A percentile compares a stretch with the other conserved stretches of the same genome.
These are phyloP conservation scores for Kwoniella heveanensis DNA, from an alignment of 768 basidiomycete species.

Conservation along the genomic window DNA sequence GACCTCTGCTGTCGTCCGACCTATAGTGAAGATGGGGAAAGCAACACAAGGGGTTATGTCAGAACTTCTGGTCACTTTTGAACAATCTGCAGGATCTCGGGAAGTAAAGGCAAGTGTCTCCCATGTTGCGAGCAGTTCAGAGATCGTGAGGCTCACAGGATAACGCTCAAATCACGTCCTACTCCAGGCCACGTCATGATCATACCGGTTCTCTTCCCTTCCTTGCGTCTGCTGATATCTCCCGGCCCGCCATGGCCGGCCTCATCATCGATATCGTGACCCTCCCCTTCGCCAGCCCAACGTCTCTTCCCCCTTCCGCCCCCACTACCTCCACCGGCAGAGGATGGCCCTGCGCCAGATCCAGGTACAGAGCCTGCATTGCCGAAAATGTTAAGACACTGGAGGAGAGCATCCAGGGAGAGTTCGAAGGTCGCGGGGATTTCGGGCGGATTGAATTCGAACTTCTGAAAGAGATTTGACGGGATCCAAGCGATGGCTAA, in stretches of 20 bases:
- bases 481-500: conserved; percentile 85
- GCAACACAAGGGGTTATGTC: no score
- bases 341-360: background rate
- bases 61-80: no score
- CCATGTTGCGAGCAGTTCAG: background rate
- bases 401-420: conserved; percentile 77
- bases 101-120: background rate
- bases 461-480: conserved; percentile 76
- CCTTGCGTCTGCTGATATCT: conserved; percentile 17
- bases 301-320: conserved; percentile 57
- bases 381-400: conserved; percentile 92
- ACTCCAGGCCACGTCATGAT: conserved; percentile 76
- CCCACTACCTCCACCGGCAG: background rate
- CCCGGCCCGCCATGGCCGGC: conserved; percentile 16
- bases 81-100: no score
- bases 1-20: conserved; percentile 49
- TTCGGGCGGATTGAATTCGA: conserved; percentile 60
- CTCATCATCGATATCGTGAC: conserved; percentile 54
- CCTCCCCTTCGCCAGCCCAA: conserved; percentile 56
- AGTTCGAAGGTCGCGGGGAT: conserved; percentile 67
- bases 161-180: conserved; percentile 74
- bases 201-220: conserved; percentile 73
- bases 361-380: conserved; percentile 62
- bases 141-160: conserved; percentile 64
- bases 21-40: background rate